phyloP scores from a whole-genome alignment of 2,329 filamentous ascomycete genomes.

The Penicillium rolfsii region DNA sequence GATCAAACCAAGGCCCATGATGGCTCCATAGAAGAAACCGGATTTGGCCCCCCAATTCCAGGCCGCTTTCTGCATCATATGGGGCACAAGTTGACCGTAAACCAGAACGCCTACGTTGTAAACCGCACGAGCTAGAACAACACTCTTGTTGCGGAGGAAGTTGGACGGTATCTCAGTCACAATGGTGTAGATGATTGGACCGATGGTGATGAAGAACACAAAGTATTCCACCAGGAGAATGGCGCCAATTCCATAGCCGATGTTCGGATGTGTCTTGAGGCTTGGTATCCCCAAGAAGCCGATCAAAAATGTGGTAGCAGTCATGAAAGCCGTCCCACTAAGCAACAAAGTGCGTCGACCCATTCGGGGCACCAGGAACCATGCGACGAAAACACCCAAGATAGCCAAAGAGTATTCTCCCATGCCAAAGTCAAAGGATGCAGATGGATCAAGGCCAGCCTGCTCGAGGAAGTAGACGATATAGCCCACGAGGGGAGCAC shows the following conservation, averaged over 20 bases:
- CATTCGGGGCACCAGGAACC: conserved; percentile 17
- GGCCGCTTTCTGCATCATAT: conserved; percentile 18
- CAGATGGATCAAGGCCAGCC: conserved; percentile 17
- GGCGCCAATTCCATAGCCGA: conserved; percentile 22
- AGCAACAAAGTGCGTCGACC: conserved; percentile 21
- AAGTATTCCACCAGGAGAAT: conserved; percentile 23
- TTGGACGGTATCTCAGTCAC: conserved; percentile 21
- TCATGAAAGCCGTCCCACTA: conserved; percentile 19
- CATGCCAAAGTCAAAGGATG: conserved; percentile 25
- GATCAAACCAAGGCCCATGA: conserved; percentile 19
- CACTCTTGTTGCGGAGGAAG: conserved; percentile 19
- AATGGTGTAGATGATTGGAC: conserved; percentile 22
- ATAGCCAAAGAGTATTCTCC: conserved; percentile 22
- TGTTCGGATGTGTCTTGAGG: conserved; percentile 16
- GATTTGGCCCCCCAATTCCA: conserved; percentile 23
- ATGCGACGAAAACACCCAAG: conserved; percentile 19
- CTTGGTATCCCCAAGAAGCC: conserved; percentile 21
- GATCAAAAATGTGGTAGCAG: conserved; percentile 20
- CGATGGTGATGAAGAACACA: conserved; percentile 23
- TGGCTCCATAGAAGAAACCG: conserved; percentile 18
- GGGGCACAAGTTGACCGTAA: conserved; percentile 19
- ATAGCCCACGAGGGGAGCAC: conserved; percentile 19
- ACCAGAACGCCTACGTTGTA: conserved; percentile 21
- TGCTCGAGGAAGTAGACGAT: conserved; percentile 25
- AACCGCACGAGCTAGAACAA: conserved; percentile 19